Evolutionary conservation across 2,329 filamentous ascomycete genomes (phyloP), one percentile per base, ranked within the genome.

Genomic region (Lithohypha guttulata): DNA sequence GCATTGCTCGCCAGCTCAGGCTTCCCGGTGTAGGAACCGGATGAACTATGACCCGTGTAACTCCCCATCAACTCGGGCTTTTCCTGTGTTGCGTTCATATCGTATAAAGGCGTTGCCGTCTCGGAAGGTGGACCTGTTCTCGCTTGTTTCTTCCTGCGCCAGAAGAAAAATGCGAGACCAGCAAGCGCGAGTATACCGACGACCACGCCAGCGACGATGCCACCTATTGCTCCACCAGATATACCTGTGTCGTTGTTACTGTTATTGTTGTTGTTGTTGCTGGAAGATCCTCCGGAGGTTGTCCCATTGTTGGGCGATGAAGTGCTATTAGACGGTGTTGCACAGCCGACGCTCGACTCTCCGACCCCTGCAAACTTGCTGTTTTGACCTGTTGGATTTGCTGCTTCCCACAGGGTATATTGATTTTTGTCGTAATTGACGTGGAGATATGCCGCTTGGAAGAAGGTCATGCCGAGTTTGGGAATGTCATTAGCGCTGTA

Each of bases 401-500:
- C 30, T 11, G 34, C 34, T 38, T 38, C 22, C 34, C 34, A 38
- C 10, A 38, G 5, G 10, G 25, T 38, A 13, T 29, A 38, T 6
- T 9, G 13, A 14, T 32, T 32, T 20, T 15, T 10, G 20, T 41
- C 39, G 31, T 36, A 41, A 20, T 41, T 41, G 22, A 41, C 39
- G 31, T 41, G 39, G 13, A 41, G 39, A 17, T 41, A 41, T 19
- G 39, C 39, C 19, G 39, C 39, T 29, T 41, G 39, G 14, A 41
- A 20, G 18, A 41, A 41, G 4, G 39, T 41, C 31, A 35, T 36
- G n/a, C 31, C 39, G 23, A 41, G 21, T 14, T 35, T n/a, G 6
- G 39, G 39, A 10, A 41, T 23, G 19, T 36, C 31, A 28, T 41
- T 27, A 20, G 6, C 6, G 17, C 23, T 25, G 23, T n/a, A 25